Percentiles rank a stretch among this genome's conserved stretches.
These are phyloP conservation scores for Gentiana dahurica DNA, from an alignment of 257 asterid species.

Conservation along the genomic window DNA sequence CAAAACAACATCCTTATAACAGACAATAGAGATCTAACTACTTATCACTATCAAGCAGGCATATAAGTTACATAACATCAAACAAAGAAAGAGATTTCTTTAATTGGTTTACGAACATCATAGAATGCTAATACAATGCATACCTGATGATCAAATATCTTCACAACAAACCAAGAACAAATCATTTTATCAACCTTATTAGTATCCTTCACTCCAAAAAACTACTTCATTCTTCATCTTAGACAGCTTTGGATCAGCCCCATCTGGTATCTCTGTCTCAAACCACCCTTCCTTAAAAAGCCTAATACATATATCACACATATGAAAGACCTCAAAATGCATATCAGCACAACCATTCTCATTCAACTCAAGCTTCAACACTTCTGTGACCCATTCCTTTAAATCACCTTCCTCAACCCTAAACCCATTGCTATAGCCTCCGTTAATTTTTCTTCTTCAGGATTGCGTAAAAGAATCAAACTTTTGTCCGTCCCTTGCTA, in stretches of 20 bases:
- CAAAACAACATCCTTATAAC: no score
- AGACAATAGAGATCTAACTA: no score
- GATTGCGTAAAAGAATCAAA: constrained; percentile 56
- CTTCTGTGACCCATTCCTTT: no score
- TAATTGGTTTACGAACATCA: no score
- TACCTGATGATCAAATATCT: constrained; percentile 84
- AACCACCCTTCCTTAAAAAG: no score
- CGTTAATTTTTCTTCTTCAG: constrained; percentile 61
- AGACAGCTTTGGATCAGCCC: no score
- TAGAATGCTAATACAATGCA: constrained; percentile 7
- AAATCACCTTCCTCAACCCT: constrained; percentile 59
- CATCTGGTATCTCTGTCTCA: no score
- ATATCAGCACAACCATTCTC: no score
- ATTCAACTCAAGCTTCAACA: no score
- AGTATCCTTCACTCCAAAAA: constrained; percentile 79
- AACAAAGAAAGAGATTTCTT: not conserved
- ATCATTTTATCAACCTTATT: constrained; percentile 85
- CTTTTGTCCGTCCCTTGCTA: constrained; percentile 74
- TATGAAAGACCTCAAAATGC: no score
- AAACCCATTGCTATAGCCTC: constrained; percentile 79
- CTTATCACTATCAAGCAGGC: not conserved
- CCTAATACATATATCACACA: no score
- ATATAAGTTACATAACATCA: not conserved
- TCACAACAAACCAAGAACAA: constrained; percentile 76
- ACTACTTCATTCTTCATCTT: no score